Conservation (phyloP, 2,329 filamentous ascomycete genomes). For the Trichoderma polysporum region DNA sequence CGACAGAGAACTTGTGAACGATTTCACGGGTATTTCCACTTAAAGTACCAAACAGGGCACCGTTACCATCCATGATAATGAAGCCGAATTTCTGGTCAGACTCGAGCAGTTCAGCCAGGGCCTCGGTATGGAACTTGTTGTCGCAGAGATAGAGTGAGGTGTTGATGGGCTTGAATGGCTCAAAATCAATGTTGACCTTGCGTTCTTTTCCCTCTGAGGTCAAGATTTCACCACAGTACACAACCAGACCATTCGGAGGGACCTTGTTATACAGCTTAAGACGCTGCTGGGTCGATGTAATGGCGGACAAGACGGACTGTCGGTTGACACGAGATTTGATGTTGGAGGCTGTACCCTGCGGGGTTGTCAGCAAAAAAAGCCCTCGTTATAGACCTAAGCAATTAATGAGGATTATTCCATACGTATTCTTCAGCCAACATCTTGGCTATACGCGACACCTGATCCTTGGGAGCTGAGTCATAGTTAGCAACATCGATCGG, state of each 20-base stretch:
- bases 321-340: constrained; percentile 99
- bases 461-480: constrained; percentile 84
- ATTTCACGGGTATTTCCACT: constrained; percentile 97
- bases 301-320: constrained; percentile 95
- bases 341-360: constrained; percentile 92
- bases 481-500: constrained; percentile 18
- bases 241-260: constrained; percentile 92
- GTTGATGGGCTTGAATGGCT: constrained; percentile 99
- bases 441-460: constrained; percentile 92
- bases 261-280: constrained; percentile 99
- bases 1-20: constrained; percentile 96
- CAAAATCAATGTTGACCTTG: constrained; percentile 99
- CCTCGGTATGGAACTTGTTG: constrained; percentile 99
- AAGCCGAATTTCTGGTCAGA: constrained; percentile 99
- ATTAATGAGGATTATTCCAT: constrained; percentile 37
- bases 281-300: constrained; percentile 98
- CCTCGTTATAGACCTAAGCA: background rate
- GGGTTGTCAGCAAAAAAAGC: constrained; percentile 25
- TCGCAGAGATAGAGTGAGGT: constrained; percentile 98
- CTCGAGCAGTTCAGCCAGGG: constrained; percentile 92
- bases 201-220: constrained; percentile 97
- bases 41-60: constrained; percentile 91
- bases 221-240: constrained; percentile 99
- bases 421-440: constrained; percentile 99
- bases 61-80: constrained; percentile 99